Evolutionary conservation across 2,329 filamentous ascomycete species (phyloP).

Genomic region (Colletotrichum tropicale): DNA sequence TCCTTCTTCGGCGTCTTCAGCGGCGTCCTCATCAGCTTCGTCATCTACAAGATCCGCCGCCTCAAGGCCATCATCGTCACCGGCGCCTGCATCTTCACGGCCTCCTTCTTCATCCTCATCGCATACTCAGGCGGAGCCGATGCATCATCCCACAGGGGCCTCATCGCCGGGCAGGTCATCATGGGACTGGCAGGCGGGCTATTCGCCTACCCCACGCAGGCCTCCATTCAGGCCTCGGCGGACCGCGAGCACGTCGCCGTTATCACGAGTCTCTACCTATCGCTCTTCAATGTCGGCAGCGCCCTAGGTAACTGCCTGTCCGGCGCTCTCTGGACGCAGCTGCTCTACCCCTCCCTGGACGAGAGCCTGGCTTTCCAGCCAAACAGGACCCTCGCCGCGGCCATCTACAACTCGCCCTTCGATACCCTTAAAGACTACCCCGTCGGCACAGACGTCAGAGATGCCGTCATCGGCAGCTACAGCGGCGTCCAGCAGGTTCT

Average conservation of each 20-base stretch:
- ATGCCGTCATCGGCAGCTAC: slow-evolving; percentile 23
- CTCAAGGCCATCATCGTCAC: slow-evolving; percentile 64
- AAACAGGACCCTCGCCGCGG: slow-evolving; percentile 36
- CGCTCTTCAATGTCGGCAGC: slow-evolving; percentile 45
- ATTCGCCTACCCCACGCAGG: slow-evolving; percentile 50
- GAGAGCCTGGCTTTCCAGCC: slow-evolving; percentile 36
- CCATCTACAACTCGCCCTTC: slow-evolving; percentile 43
- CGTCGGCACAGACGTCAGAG: slow-evolving; percentile 21
- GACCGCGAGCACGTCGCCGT: slow-evolving; percentile 41
- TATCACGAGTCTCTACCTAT: slow-evolving; percentile 41
- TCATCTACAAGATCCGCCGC: slow-evolving; percentile 56
- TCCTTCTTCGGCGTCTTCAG: slow-evolving; percentile 57
- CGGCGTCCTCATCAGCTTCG: slow-evolving; percentile 53
- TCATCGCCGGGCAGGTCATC: slow-evolving; percentile 60
- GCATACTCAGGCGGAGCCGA: slow-evolving; percentile 55
- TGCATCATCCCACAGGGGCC: slow-evolving; percentile 46
- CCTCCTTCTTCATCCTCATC: slow-evolving; percentile 61
- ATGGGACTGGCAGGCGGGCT: slow-evolving; percentile 64
- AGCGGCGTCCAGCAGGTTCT: slow-evolving; percentile 21
- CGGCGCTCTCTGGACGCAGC: slow-evolving; percentile 47
- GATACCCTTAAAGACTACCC: slow-evolving; percentile 34
- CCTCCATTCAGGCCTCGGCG: slow-evolving; percentile 43
- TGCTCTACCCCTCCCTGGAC: slow-evolving; percentile 35
- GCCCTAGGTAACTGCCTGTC: slow-evolving; percentile 45
- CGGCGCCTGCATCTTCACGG: slow-evolving; percentile 60